A percentile compares a stretch with the other conserved stretches of the same genome.
Evolutionary conservation across 805 yeast species (phyloP).

Genomic region (Nakazawaea sp.): DNA sequence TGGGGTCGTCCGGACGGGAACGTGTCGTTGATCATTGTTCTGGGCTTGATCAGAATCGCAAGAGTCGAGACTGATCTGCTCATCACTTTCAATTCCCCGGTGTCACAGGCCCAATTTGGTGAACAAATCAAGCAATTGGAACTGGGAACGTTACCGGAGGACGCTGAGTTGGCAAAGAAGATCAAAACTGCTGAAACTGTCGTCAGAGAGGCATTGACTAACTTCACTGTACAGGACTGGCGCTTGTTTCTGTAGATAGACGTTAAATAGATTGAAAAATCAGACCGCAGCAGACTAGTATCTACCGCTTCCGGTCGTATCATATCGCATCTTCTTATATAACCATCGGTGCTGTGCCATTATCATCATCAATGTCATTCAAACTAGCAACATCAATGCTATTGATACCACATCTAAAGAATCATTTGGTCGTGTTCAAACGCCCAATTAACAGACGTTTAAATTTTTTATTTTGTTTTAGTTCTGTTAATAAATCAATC

Average conservation of each 20-base stretch:
- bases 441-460: no score
- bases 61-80: constrained; percentile 54
- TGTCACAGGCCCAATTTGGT: constrained; percentile 23
- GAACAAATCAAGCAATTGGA: constrained; percentile 16
- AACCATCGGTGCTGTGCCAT: no score
- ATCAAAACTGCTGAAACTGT: constrained; percentile 20
- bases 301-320: no score
- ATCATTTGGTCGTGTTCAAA: no score
- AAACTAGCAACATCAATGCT: no score
- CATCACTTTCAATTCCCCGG: constrained; percentile 55
- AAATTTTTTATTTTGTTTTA: no score
- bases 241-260: constrained; percentile 29
- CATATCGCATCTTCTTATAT: no score
- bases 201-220: constrained; percentile 18
- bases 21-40: constrained; percentile 34
- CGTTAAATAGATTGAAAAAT: not conserved
- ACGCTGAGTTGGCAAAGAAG: constrained; percentile 20
- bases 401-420: no score
- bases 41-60: constrained; percentile 50
- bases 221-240: constrained; percentile 39
- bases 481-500: no score
- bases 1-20: constrained; percentile 38
- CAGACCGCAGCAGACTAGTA: no score
- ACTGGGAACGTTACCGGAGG: constrained; percentile 5
- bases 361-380: no score